Conservation (phyloP, 2,329 filamentous ascomycete species). For the Pyricularia pennisetigena region DNA sequence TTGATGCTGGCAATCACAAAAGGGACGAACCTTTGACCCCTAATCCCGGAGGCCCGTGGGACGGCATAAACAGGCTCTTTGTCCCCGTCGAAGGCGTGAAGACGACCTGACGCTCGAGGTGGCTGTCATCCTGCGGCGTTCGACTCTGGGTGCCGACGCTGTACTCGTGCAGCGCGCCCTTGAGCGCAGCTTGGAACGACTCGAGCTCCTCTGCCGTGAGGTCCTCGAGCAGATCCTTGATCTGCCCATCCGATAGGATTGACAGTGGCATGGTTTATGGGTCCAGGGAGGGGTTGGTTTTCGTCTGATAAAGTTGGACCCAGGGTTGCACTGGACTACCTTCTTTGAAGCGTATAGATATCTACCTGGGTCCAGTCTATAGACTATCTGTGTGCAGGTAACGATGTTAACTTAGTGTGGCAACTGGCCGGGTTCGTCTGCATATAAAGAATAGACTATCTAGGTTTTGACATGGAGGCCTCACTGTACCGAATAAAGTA, state of each 20-base stretch:
- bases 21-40: slow-evolving; percentile 53
- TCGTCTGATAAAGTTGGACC: background rate
- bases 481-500: background rate
- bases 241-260: slow-evolving; percentile 47
- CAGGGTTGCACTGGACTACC: background rate
- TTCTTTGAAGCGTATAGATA: background rate
- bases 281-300: background rate
- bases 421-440: background rate
- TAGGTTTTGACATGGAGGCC: background rate
- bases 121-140: slow-evolving; percentile 36
- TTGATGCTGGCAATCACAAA: background rate
- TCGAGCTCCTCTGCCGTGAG: slow-evolving; percentile 43
- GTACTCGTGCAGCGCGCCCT: slow-evolving; percentile 48
- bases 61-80: slow-evolving; percentile 67
- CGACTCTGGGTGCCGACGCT: slow-evolving; percentile 42
- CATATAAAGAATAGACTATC: background rate
- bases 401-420: background rate
- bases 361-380: background rate
- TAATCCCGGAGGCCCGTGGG: slow-evolving; percentile 51
- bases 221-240: slow-evolving; percentile 41
- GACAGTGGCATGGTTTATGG: slow-evolving; percentile 42
- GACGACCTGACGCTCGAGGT: slow-evolving; percentile 43
- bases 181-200: slow-evolving; percentile 36
- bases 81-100: slow-evolving; percentile 36
- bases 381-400: background rate